Evolutionary conservation across 2,329 filamentous ascomycete genomes (phyloP), one percentile per base, ranked within the genome.

Genomic region (Arthrobotrys conoides): DNA sequence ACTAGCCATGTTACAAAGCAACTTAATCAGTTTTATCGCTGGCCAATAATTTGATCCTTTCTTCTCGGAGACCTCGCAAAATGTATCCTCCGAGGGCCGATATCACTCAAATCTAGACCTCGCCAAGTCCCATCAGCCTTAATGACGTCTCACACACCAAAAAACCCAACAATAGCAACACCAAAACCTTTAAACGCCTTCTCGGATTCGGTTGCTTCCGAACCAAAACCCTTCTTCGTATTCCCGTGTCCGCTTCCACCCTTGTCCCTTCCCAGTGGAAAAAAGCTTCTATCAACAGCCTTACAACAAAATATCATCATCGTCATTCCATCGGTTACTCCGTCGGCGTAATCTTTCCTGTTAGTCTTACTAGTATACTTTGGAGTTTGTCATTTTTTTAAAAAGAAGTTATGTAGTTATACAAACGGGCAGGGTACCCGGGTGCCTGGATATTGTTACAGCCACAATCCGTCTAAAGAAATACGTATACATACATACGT

Each of bases 161-260:
- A 46, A 46, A 46, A 18, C 5, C 44, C 44, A 46, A 46, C 44
- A 46, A 46, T 46, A 46, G 44, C 44, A 46, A 46, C 44, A 41
- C 36, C 36, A 38, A 38, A 38, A 9, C n/a, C 5, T 5, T 46
- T 46, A 46, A 46, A 46, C 44, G 44, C 44, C 44, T 14, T 14
- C 22, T 51, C 48, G 48, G 48, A 51, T 51, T 51, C 48, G 48
- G 48, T 51, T 51, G 20, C 48, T 24, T 51, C 48, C 48, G 48
- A 51, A 46, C n/a, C 44, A 4, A 20, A 48, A 20, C 20, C 24
- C 14, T 24, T 24, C 10, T 24, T 46, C 44, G 44, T 46, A 46
- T 46, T 46, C 44, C 44, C 48, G 48, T 51, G 24, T 51, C 22
- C 46, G 18, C 46, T 48, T 22, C 46, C 46, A 51, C 20, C 18